phyloP scores from a whole-genome alignment of 805 yeast genomes.

The Ogataea populi-albae region DNA sequence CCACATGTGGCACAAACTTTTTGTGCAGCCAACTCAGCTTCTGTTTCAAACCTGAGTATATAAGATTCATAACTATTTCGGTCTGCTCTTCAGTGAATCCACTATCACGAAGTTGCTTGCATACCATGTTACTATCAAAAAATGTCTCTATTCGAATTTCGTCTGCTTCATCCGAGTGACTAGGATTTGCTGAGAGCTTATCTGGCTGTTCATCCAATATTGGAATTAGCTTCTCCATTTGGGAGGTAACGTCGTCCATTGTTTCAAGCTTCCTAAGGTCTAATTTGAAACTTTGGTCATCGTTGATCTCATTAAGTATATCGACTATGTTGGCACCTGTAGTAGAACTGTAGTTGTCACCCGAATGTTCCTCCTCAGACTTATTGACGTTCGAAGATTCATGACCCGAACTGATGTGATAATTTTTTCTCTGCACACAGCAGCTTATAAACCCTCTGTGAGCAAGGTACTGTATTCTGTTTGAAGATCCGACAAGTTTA shows the following conservation, averaged over 20 bases:
- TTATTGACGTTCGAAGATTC: too few species aligned
- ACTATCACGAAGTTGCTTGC: constrained; percentile 46
- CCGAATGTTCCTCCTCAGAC: too few species aligned
- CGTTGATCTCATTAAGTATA: constrained; percentile 28
- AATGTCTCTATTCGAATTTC: constrained; percentile 32
- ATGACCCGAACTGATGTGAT: too few species aligned
- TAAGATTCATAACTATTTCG: constrained; percentile 50
- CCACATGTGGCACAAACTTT: constrained; percentile 54
- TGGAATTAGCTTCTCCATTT: constrained; percentile 12
- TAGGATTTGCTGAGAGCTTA: not conserved
- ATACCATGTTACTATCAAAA: constrained; percentile 65
- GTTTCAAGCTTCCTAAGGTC: constrained; percentile 10
- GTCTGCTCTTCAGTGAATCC: constrained; percentile 66
- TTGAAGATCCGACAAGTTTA: too few species aligned
- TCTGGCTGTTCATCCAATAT: constrained; percentile 8
- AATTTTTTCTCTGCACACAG: too few species aligned
- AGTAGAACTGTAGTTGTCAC: constrained; percentile 10
- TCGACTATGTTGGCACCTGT: constrained; percentile 28
- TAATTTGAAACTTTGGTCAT: constrained; percentile 21
- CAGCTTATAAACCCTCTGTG: too few species aligned
- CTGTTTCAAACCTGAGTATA: constrained; percentile 34
- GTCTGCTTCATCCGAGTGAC: constrained; percentile 10
- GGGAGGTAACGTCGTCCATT: constrained; percentile 11
- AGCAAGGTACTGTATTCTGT: too few species aligned
- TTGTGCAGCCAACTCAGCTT: constrained; percentile 45